Conservation (phyloP, 106 monocot species). For the Dendrobium catenatum region DNA sequence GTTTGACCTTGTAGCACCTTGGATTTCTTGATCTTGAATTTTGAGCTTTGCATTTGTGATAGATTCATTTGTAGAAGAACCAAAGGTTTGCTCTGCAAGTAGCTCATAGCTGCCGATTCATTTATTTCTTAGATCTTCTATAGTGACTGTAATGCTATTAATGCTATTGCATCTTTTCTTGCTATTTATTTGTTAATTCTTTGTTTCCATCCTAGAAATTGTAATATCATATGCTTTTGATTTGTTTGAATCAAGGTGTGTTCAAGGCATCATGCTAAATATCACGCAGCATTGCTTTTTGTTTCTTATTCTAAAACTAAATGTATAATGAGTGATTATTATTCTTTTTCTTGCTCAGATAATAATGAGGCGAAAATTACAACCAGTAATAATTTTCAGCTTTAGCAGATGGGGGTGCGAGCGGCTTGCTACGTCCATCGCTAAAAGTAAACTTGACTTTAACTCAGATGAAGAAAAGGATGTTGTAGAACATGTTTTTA, state of each 20-base stretch:
- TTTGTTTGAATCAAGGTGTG: background rate
- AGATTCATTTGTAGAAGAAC: background rate
- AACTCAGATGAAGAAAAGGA: constrained; percentile 83
- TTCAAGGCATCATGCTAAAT: background rate
- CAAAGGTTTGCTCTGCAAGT: background rate
- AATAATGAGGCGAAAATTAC: constrained; percentile 95
- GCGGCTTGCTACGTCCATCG: constrained; percentile 92
- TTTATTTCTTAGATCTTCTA: background rate
- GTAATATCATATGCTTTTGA: background rate
- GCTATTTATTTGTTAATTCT: background rate
- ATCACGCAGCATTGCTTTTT: background rate
- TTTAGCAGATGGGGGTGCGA: constrained; percentile 99
- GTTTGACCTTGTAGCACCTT: background rate
- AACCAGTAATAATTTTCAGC: constrained; percentile 98
- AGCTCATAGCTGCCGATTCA: background rate
- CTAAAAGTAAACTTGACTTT: constrained; percentile 75
- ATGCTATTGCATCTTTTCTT: background rate
- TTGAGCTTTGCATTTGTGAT: background rate
- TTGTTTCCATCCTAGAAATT: background rate
- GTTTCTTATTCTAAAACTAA: background rate
- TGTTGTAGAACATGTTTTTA: constrained; percentile 82
- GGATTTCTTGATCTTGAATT: background rate
- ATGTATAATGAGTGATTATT: constrained; percentile 1
- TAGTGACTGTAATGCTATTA: background rate
- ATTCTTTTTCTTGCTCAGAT: constrained; percentile 41